These are phyloP conservation scores for Cicer cuneatum DNA, from an alignment of 306 rosid genomes.

Conservation along the genomic window DNA sequence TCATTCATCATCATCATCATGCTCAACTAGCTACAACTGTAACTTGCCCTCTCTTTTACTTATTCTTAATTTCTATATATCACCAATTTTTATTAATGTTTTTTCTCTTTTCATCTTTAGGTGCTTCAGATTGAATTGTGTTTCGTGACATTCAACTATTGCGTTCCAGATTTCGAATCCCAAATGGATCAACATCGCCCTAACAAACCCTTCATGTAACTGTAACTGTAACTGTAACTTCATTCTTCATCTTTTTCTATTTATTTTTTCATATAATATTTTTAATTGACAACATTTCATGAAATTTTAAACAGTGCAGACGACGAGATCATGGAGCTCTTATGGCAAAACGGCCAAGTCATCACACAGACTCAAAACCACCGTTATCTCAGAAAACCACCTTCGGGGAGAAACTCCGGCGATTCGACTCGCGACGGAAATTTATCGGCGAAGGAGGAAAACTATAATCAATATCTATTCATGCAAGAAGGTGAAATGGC, in stretches of 20 bases:
- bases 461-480: slow-evolving; percentile 53
- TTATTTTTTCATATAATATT: no score
- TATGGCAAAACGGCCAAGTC: slow-evolving; percentile 82
- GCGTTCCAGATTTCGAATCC: slow-evolving; percentile 69
- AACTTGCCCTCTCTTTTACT: not conserved
- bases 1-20: not conserved
- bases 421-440: slow-evolving; percentile 45
- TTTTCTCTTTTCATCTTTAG: not conserved
- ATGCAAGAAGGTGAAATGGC: slow-evolving; percentile 87
- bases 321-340: slow-evolving; percentile 71
- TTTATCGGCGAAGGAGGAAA: slow-evolving; percentile 36
- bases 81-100: not conserved
- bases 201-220: slow-evolving; percentile 63
- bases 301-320: slow-evolving; percentile 60
- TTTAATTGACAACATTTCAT: not conserved
- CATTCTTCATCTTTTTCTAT: no score
- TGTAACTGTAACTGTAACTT: slow-evolving; percentile 46
- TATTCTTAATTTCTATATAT: no score
- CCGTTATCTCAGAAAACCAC: slow-evolving; percentile 45
- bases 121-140: not conserved
- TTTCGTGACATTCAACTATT: slow-evolving; percentile 60
- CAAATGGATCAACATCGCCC: slow-evolving; percentile 54
- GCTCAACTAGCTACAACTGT: slow-evolving; percentile 32
- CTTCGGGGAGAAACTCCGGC: slow-evolving; percentile 36
- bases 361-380: slow-evolving; percentile 74